These are phyloP conservation scores for Boletus bicolor DNA, from an alignment of 768 basidiomycete genomes.

Conservation along the genomic window DNA sequence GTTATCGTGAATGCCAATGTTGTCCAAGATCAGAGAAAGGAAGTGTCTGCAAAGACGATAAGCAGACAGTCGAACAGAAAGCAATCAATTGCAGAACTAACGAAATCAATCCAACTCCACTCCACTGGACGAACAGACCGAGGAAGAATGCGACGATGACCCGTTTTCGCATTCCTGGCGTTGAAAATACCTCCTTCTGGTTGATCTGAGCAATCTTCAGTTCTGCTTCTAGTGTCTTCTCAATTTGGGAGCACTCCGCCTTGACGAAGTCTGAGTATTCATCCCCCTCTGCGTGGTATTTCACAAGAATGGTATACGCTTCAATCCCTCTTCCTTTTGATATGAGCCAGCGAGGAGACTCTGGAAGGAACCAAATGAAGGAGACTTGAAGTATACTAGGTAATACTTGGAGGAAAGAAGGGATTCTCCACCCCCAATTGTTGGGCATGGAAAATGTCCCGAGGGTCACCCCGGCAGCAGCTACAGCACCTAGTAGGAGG, in stretches of 20 bases:
- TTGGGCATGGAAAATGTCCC: slow-evolving; percentile 58
- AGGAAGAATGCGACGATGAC: slow-evolving; percentile 10
- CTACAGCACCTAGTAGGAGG: slow-evolving; percentile 14
- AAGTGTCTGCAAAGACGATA: slow-evolving; percentile 4
- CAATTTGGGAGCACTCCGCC: slow-evolving; percentile 56
- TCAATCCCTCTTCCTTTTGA: slow-evolving; percentile 52
- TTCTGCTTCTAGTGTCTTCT: slow-evolving; percentile 44
- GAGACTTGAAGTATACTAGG: slow-evolving; percentile 52
- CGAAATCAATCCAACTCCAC: slow-evolving; percentile 13
- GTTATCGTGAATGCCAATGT: slow-evolving; percentile 20
- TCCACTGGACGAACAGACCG: slow-evolving; percentile 14
- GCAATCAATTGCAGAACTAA: background rate
- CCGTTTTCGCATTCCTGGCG: slow-evolving; percentile 17
- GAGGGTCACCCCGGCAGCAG: slow-evolving; percentile 53
- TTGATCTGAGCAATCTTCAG: background rate
- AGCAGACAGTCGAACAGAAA: background rate
- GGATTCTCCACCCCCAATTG: slow-evolving; percentile 71
- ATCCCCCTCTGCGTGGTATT: slow-evolving; percentile 63
- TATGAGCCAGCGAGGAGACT: slow-evolving; percentile 65
- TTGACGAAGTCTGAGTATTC: slow-evolving; percentile 48
- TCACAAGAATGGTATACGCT: slow-evolving; percentile 45
- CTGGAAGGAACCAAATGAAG: slow-evolving; percentile 58
- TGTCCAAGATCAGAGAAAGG: slow-evolving; percentile 15
- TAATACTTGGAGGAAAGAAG: slow-evolving; percentile 52
- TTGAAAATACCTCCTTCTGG: slow-evolving; percentile 1